phyloP scores from a whole-genome alignment of 495 filamentous ascomycete genomes.

The Podospora australis region DNA sequence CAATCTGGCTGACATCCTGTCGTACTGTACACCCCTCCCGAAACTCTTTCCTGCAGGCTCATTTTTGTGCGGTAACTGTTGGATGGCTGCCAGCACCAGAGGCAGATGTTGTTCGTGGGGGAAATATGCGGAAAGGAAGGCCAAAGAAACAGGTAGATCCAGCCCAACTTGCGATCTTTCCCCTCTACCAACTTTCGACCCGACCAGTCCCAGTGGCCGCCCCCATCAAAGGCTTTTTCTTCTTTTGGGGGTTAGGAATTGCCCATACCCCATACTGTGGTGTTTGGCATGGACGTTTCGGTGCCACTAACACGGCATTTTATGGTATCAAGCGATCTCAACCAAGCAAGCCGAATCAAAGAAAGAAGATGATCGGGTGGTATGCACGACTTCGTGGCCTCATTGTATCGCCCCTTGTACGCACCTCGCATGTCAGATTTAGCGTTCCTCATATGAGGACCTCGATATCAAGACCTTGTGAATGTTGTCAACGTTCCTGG shows the following conservation, averaged over 20 bases:
- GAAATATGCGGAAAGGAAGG: constrained; percentile 1
- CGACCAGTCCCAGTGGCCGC: constrained; percentile 9
- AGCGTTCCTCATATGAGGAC: constrained; percentile 10
- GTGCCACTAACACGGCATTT: constrained; percentile 14
- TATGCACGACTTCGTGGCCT: constrained; percentile 44
- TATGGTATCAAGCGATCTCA: constrained; percentile 14
- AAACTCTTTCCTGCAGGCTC: background rate
- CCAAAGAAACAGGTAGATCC: constrained; percentile 11
- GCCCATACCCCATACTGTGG: background rate
- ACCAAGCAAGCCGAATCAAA: constrained; percentile 7
- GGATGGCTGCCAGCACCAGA: too few species aligned
- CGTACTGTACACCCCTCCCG: background rate
- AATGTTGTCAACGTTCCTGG: background rate
- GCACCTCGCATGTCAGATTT: constrained; percentile 23
- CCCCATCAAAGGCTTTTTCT: background rate
- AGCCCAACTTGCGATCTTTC: constrained; percentile 20
- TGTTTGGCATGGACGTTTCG: background rate
- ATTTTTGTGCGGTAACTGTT: too few species aligned
- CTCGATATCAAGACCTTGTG: constrained; percentile 1
- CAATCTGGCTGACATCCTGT: background rate
- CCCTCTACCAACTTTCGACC: constrained; percentile 20
- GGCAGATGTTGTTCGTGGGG: constrained; percentile 2
- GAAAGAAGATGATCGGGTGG: background rate
- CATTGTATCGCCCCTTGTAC: constrained; percentile 29
- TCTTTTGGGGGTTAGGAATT: too few species aligned